A percentile compares a stretch with the other conserved stretches of the same genome.
Conservation (phyloP, 2,329 filamentous ascomycete genomes). For the Verticillium klebahnii region DNA sequence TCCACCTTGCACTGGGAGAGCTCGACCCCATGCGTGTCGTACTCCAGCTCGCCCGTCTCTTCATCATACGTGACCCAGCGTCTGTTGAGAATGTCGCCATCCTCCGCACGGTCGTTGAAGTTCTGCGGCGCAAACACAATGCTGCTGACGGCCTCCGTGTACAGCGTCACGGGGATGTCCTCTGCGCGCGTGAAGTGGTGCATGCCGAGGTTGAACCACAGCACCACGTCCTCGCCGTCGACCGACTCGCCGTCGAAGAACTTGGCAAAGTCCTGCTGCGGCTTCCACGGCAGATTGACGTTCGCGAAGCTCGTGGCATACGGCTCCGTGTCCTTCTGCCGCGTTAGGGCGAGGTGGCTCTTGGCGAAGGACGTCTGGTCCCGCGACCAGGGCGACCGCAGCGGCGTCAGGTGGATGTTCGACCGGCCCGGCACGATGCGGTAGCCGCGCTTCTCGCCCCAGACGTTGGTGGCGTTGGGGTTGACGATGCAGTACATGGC, state of each 20-base stretch:
- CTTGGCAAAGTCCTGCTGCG: constrained; percentile 35
- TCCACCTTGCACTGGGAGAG: constrained; percentile 23
- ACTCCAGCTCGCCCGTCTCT: constrained; percentile 17
- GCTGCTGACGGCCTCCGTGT: constrained; percentile 24
- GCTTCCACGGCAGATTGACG: constrained; percentile 22
- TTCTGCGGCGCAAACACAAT: constrained; percentile 27
- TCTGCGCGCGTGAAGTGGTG: constrained; percentile 29
- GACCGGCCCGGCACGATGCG: constrained; percentile 99
- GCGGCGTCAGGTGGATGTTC: constrained; percentile 54
- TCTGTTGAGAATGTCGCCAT: constrained; percentile 29
- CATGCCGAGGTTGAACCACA: constrained; percentile 46
- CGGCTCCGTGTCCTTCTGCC: constrained; percentile 9
- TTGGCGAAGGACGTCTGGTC: constrained; percentile 37
- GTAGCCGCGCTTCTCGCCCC: constrained; percentile 70
- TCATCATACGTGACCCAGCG: constrained; percentile 23
- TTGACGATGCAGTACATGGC: constrained; percentile 42
- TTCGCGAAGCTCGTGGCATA: constrained; percentile 9
- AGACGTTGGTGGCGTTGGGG: constrained; percentile 37
- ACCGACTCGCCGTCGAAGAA: constrained; percentile 33
- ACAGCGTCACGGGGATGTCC: constrained; percentile 25
- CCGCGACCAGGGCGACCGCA: constrained; percentile 34
- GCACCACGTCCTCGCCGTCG: constrained; percentile 31
- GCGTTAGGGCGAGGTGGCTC: constrained; percentile 36
- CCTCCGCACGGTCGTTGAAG: constrained; percentile 27
- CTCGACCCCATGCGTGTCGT: constrained; percentile 24